Percentiles rank a stretch among this genome's conserved stretches.
Conservation (phyloP, 805 yeast genomes). For the Brettanomyces nanus region DNA sequence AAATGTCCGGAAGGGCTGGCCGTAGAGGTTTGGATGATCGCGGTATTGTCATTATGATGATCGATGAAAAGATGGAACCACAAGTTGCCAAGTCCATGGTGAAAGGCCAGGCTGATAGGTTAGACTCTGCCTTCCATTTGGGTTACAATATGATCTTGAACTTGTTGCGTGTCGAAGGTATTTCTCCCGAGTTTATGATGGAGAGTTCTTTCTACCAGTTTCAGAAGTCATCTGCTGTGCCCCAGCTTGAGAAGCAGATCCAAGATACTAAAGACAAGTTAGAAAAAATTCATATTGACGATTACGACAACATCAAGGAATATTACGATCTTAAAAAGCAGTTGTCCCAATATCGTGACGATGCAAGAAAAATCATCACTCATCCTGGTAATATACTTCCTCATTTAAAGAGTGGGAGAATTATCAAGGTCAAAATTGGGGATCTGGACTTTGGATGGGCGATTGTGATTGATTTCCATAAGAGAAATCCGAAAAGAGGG, state of each 20-base stretch:
- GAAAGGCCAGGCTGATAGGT: slow-evolving; percentile 95
- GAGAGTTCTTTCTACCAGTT: slow-evolving; percentile 92
- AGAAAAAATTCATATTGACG: slow-evolving; percentile 51
- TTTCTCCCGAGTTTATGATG: slow-evolving; percentile 95
- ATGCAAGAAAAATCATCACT: slow-evolving; percentile 71
- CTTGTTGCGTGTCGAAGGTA: slow-evolving; percentile 94
- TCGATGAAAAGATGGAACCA: slow-evolving; percentile 99
- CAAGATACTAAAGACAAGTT: slow-evolving; percentile 43
- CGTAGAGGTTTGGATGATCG: slow-evolving; percentile 99
- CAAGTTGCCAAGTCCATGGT: slow-evolving; percentile 99
- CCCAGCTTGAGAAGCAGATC: slow-evolving; percentile 64
- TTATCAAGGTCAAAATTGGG: slow-evolving; percentile 58
- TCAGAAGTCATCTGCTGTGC: slow-evolving; percentile 88
- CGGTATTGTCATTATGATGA: slow-evolving; percentile 99
- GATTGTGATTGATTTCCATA: slow-evolving; percentile 59
- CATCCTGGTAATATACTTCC: slow-evolving; percentile 86
- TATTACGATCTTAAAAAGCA: slow-evolving; percentile 77
- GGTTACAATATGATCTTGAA: slow-evolving; percentile 97
- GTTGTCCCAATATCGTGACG: slow-evolving; percentile 60
- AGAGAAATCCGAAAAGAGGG: slow-evolving; percentile 47
- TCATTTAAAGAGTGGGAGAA: slow-evolving; percentile 84
- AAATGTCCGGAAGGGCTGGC: slow-evolving; percentile 99
- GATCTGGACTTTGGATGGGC: slow-evolving; percentile 92
- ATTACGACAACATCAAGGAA: slow-evolving; percentile 66
- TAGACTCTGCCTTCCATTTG: slow-evolving; percentile 95